Conservation (phyloP, 2,329 filamentous ascomycete species). For the Aschersonia sp. region DNA sequence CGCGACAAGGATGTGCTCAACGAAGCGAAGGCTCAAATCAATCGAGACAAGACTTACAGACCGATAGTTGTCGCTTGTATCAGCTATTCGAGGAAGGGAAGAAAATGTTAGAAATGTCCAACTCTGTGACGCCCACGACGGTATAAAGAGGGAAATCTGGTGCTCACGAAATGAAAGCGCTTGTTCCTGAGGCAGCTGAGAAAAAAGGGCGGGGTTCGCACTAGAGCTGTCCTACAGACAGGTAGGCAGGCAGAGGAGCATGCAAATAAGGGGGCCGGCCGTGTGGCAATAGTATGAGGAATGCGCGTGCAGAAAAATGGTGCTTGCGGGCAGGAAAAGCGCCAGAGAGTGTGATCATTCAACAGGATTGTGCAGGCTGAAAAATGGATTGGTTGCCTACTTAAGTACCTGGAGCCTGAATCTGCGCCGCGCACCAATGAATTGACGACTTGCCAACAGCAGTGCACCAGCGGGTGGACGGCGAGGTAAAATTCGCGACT, state of each 20-base stretch:
- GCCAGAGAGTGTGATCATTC: not conserved
- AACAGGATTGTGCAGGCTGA: not conserved
- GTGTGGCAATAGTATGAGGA: conserved; percentile 4
- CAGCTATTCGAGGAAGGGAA: conserved; percentile 30
- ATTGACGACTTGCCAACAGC: not conserved
- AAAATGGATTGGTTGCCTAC: not conserved
- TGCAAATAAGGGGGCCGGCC: conserved; percentile 3
- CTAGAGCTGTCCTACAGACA: conserved; percentile 4
- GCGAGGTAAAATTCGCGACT: not conserved
- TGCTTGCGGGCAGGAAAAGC: not conserved
- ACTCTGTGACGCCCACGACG: not conserved
- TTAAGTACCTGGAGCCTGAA: too few relatives aligned
- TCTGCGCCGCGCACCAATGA: not conserved
- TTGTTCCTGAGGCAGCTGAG: conserved; percentile 3
- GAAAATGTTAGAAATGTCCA: conserved; percentile 21
- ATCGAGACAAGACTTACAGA: conserved; percentile 31
- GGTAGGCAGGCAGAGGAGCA: conserved; percentile 1
- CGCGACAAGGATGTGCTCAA: not conserved
- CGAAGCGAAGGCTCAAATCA: conserved; percentile 4
- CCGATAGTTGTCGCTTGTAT: conserved; percentile 46
- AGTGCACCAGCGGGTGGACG: not conserved
- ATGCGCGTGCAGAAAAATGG: conserved; percentile 1
- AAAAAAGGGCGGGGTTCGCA: conserved; percentile 11
- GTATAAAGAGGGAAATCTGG: not conserved
- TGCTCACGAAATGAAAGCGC: not conserved